A percentile compares a stretch with the other conserved stretches of the same genome.
Evolutionary conservation across 345 rosid genomes (phyloP).

Genomic region (Murraya paniculata): DNA sequence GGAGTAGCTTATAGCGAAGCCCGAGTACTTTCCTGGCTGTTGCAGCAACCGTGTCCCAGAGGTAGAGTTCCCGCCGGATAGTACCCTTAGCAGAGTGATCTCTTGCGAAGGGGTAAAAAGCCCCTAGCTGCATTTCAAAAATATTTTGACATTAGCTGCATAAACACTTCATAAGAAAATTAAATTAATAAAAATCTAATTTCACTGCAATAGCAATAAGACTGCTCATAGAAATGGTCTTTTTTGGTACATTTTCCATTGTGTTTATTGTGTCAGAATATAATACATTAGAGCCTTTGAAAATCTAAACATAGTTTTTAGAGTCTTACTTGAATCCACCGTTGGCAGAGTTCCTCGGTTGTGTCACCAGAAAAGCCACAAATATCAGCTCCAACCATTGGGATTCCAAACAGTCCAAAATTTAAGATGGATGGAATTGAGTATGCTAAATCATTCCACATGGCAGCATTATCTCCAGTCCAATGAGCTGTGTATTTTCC

Average conservation of each 20-base stretch:
- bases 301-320: background rate
- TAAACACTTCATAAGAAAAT: background rate
- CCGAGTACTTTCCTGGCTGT: conserved; percentile 1
- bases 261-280: background rate
- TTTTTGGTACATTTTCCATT: background rate
- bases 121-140: background rate
- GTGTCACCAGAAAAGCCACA: conserved; percentile 2
- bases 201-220: background rate
- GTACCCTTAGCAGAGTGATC: background rate
- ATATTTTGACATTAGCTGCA: background rate
- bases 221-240: background rate
- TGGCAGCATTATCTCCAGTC: conserved; percentile 10
- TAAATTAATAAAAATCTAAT: background rate
- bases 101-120: conserved; percentile 5
- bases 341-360: conserved; percentile 1
- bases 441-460: conserved; percentile 5
- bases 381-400: conserved; percentile 24
- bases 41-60: background rate
- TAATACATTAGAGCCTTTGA: too few species aligned
- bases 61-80: background rate
- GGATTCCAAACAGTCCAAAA: conserved; percentile 38
- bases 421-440: background rate
- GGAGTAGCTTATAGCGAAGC: background rate
- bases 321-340: conserved; percentile 5
- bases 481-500: conserved; percentile 34